Evolutionary conservation across 2,329 filamentous ascomycete genomes (phyloP).

Genomic region (Domatiomyces catenatus): DNA sequence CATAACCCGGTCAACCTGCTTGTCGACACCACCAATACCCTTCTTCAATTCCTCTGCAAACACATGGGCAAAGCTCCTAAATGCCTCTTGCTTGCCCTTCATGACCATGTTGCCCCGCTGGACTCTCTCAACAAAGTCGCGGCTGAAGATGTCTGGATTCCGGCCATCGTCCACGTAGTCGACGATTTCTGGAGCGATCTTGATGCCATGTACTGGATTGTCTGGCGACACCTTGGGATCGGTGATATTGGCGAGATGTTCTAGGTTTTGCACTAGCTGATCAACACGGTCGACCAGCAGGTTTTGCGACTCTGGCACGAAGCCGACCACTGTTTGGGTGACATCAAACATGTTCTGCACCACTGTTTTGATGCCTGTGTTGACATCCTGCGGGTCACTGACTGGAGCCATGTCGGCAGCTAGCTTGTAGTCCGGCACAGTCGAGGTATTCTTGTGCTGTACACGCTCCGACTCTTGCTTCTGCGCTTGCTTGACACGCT

Average conservation of each 20-base stretch:
- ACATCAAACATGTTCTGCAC: constrained; percentile 49
- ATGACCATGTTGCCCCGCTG: constrained; percentile 48
- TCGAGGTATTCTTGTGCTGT: neutral
- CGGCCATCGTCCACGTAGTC: constrained; percentile 47
- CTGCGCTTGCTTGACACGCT: neutral
- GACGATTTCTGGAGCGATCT: constrained; percentile 46
- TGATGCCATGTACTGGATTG: constrained; percentile 25
- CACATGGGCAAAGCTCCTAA: constrained; percentile 42
- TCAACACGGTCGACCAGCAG: constrained; percentile 43
- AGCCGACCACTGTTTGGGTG: constrained; percentile 43
- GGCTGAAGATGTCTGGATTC: constrained; percentile 52
- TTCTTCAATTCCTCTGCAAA: constrained; percentile 42
- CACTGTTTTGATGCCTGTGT: constrained; percentile 33
- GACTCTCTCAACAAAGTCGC: constrained; percentile 49
- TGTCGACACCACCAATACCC: constrained; percentile 41
- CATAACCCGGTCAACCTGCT: constrained; percentile 38
- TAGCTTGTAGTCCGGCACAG: neutral
- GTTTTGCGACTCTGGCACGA: constrained; percentile 40
- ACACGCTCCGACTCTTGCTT: too few relatives aligned
- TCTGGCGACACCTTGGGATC: constrained; percentile 11
- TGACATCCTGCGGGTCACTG: constrained; percentile 13
- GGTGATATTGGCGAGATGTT: constrained; percentile 32
- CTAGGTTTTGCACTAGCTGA: constrained; percentile 37
- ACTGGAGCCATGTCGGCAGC: constrained; percentile 11
- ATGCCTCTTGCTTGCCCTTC: constrained; percentile 45